Evolutionary conservation across 192 early-diverging fungal genomes (phyloP).

Genomic region (Obelidium mucronatum): DNA sequence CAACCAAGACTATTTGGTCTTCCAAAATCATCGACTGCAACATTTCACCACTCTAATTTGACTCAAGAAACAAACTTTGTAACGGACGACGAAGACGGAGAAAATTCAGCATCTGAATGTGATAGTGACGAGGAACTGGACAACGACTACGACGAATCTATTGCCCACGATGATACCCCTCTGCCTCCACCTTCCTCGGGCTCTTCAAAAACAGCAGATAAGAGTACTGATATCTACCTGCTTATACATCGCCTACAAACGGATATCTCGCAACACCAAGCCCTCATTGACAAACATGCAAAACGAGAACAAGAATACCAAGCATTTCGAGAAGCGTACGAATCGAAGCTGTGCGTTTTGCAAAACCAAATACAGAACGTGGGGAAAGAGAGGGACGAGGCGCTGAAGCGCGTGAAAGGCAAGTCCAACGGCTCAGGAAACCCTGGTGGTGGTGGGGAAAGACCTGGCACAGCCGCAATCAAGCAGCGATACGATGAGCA

Average conservation of each 20-base stretch:
- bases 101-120: not conserved
- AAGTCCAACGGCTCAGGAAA: not conserved
- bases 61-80: not conserved
- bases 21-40: slow-evolving; percentile 14
- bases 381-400: slow-evolving; percentile 69
- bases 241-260: slow-evolving; percentile 56
- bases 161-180: not conserved
- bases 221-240: slow-evolving; percentile 44
- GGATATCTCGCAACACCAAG: slow-evolving; percentile 60
- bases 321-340: slow-evolving; percentile 61
- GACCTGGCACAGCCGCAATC: slow-evolving; percentile 40
- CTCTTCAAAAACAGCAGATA: not conserved
- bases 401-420: slow-evolving; percentile 62
- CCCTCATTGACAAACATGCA: slow-evolving; percentile 46
- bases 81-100: slow-evolving; percentile 11
- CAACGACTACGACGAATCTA: not conserved
- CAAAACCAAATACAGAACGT: slow-evolving; percentile 63
- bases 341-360: slow-evolving; percentile 69
- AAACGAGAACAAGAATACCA: slow-evolving; percentile 55
- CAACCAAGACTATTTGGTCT: slow-evolving; percentile 25
- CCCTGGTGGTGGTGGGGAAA: slow-evolving; percentile 39
- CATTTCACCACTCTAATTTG: not conserved
- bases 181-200: not conserved
- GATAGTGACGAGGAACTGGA: slow-evolving; percentile 2
- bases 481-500: slow-evolving; percentile 52